Evolutionary conservation across 495 filamentous ascomycete species (phyloP).

Genomic region (Aspergillus hancockii): DNA sequence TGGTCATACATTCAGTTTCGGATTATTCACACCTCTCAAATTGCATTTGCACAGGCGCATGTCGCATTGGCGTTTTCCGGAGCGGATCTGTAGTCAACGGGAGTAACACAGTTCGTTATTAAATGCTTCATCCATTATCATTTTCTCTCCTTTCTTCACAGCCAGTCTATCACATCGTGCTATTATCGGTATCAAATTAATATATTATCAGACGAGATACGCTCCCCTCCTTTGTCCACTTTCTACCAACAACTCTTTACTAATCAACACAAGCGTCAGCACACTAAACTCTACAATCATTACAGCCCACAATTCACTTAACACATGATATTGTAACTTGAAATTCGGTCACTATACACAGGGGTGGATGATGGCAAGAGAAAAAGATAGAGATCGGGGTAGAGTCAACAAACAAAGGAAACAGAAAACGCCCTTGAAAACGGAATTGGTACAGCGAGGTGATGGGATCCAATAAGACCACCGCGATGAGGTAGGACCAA

Average conservation of each 20-base stretch:
- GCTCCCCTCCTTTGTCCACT: too few species aligned
- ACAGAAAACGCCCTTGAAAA: not conserved
- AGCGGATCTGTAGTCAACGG: not conserved
- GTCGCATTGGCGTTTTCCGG: not conserved
- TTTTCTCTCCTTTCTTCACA: not conserved
- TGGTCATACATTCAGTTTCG: not conserved
- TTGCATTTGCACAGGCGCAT: conserved; percentile 1
- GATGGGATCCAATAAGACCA: not conserved
- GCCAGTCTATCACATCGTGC: not conserved
- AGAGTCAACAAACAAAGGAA: not conserved
- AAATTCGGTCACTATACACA: conserved; percentile 3
- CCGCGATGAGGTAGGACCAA: not conserved
- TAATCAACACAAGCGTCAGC: too few species aligned
- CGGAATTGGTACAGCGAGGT: conserved; percentile 4
- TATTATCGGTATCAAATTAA: not conserved
- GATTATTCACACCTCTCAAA: not conserved
- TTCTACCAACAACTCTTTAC: too few species aligned
- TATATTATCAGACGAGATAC: not conserved
- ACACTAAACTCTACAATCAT: not conserved
- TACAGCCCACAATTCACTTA: not conserved
- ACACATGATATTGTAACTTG: conserved; percentile 1
- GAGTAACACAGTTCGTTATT: not conserved
- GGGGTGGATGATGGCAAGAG: not conserved
- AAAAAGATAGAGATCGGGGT: conserved; percentile 2
- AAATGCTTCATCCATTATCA: not conserved